Evolutionary conservation across 805 yeast species (phyloP), one percentile per base, ranked within the genome.

Genomic region (Pichia occidentalis): DNA sequence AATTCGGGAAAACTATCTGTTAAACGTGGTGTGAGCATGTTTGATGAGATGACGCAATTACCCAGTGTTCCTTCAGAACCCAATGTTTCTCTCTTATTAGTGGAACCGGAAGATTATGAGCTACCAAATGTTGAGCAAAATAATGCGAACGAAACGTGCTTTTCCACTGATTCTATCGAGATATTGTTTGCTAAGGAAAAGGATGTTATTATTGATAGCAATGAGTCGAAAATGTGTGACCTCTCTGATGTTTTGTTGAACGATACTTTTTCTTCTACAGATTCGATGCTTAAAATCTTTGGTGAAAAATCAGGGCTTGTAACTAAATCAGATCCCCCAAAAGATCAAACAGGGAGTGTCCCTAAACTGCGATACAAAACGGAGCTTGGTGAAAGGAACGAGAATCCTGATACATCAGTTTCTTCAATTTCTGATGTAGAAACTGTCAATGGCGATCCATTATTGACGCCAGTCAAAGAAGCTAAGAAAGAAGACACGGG

Each of bases 41-140:
- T 34, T 22, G 42, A 39, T 17, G 10, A 14, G 9, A 19, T 29
- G 18, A 39, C 38, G 10, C 12, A 18, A 17, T 14, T 34, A 1
- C 38, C 38, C 5, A 14, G n/a, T 4, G 28, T 39, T 24, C 42
- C 42, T 10, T 17, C 11, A 4, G 35, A 9, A n/a, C 22, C 33
- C n/a, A n/a, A n/a, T n/a, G n/a, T n/a, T n/a, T n/a, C n/a, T n/a
- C n/a, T n/a, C n/a, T n/a, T 21, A 8, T 1, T 18, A 23, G 7
- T 12, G 17, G 12, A 17, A 7, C 3, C 11, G 9, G 10, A 4
- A 16, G 29, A 5, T 5, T 14, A n/a, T n/a, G n/a, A n/a, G n/a
- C n/a, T n/a, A n/a, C n/a, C n/a, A 11, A 9, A 22, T 10, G 24
- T 22, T 12, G 12, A n/a, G 10, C 16, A 11, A 23, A 13, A 13